Evolutionary conservation across 371 early-diverging fungal genomes (phyloP).

Genomic region (Mucor piriformis): DNA sequence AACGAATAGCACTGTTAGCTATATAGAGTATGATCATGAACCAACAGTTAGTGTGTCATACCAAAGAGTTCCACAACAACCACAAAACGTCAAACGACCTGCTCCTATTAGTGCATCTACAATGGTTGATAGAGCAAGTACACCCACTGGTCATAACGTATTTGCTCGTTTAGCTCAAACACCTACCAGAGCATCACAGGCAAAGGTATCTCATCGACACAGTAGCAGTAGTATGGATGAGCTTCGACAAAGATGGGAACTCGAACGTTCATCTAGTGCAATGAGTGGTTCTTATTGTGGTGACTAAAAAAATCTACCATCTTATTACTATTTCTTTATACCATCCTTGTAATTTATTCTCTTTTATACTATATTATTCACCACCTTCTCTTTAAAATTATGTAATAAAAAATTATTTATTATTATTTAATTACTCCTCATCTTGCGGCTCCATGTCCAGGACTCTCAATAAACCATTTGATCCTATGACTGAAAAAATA

Average conservation of each 20-base stretch:
- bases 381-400: neutral
- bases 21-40: constrained; percentile 20
- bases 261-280: constrained; percentile 27
- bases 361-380: neutral
- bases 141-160: constrained; percentile 41
- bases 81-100: constrained; percentile 8
- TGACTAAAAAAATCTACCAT: constrained; percentile 2
- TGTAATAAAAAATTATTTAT: neutral
- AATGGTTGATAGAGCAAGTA: constrained; percentile 18
- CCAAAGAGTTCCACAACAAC: constrained; percentile 18
- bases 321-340: neutral
- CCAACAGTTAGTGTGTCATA: constrained; percentile 20
- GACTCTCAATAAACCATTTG: constrained; percentile 11
- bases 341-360: constrained; percentile 2
- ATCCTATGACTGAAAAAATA: constrained; percentile 11
- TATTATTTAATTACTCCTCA: constrained; percentile 2
- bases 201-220: constrained; percentile 40
- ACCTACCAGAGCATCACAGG: constrained; percentile 49
- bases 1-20: constrained; percentile 4
- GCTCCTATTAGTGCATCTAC: constrained; percentile 11
- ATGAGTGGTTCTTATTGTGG: constrained; percentile 33
- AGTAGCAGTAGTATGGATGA: constrained; percentile 42
- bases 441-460: neutral
- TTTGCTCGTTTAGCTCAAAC: constrained; percentile 50
- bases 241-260: constrained; percentile 26